Conservation (phyloP, 495 filamentous ascomycete genomes). For the Penicillium argentinense region DNA sequence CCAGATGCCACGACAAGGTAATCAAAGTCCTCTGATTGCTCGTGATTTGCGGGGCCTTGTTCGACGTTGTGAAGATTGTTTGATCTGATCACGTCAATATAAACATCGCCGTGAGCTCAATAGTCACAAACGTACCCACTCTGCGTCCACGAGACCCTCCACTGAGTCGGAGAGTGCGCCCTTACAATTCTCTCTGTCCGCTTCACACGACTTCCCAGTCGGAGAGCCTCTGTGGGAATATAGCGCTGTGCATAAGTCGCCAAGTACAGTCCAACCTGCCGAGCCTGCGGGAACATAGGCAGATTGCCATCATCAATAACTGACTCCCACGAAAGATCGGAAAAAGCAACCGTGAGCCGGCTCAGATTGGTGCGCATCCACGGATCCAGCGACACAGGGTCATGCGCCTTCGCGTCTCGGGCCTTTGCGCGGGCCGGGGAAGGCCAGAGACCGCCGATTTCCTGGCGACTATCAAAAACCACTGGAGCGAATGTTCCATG, state of each 20-base stretch:
- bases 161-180: slow-evolving; percentile 27
- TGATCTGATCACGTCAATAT: too few species aligned
- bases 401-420: slow-evolving; percentile 26
- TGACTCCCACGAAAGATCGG: slow-evolving; percentile 70
- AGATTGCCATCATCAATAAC: slow-evolving; percentile 36
- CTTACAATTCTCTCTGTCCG: slow-evolving; percentile 36
- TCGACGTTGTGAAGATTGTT: too few species aligned
- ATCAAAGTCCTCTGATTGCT: slow-evolving; percentile 56
- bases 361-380: slow-evolving; percentile 78
- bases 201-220: slow-evolving; percentile 54
- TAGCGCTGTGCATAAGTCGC: slow-evolving; percentile 60
- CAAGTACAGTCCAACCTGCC: slow-evolving; percentile 74
- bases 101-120: too few species aligned
- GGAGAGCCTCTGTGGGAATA: slow-evolving; percentile 47
- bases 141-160: slow-evolving; percentile 53
- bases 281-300: slow-evolving; percentile 70
- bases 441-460: slow-evolving; percentile 76
- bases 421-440: slow-evolving; percentile 24
- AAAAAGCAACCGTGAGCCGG: slow-evolving; percentile 75
- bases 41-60: too few species aligned
- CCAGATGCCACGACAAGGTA: slow-evolving; percentile 73
- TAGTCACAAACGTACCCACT: slow-evolving; percentile 22
- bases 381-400: slow-evolving; percentile 53
- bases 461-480: slow-evolving; percentile 64
- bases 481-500: slow-evolving; percentile 62